Evolutionary conservation across 805 yeast species (phyloP).

Genomic region (Candida qinlingensis): DNA sequence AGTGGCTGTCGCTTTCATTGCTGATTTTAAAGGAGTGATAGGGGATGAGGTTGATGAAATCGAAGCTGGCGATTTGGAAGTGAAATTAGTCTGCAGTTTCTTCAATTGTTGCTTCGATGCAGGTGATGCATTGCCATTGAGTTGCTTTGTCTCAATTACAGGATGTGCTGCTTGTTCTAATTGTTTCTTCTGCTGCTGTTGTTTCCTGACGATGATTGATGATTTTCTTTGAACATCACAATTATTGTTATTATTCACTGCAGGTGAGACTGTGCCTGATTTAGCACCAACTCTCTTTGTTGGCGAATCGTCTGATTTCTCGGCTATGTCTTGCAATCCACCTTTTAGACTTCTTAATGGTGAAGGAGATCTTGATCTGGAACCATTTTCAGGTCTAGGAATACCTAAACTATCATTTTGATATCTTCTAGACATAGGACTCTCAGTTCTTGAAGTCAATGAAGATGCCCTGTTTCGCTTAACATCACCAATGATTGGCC

Average conservation of each 20-base stretch:
- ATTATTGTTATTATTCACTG: background rate
- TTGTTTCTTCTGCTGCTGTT: background rate
- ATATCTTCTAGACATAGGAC: background rate
- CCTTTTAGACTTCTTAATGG: conserved; percentile 7
- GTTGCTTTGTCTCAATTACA: background rate
- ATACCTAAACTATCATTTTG: background rate
- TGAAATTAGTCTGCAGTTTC: background rate
- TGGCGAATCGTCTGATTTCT: background rate
- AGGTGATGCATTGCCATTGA: background rate
- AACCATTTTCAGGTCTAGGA: background rate
- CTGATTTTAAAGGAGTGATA: conserved; percentile 5
- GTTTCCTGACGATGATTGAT: background rate
- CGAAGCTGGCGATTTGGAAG: background rate
- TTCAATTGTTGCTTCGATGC: background rate
- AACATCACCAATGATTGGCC: background rate
- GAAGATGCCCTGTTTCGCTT: conserved; percentile 19
- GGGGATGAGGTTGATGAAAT: background rate
- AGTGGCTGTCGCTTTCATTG: conserved; percentile 1
- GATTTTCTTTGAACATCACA: background rate
- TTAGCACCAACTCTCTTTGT: background rate
- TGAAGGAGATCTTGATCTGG: conserved; percentile 15
- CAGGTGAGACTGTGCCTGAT: too few relatives aligned
- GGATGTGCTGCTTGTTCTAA: background rate
- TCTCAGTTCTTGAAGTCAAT: conserved; percentile 12
- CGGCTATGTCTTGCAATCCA: conserved; percentile 1